Evolutionary conservation across 2,329 filamentous ascomycete species (phyloP).

Genomic region (Calonectria fujianensis): DNA sequence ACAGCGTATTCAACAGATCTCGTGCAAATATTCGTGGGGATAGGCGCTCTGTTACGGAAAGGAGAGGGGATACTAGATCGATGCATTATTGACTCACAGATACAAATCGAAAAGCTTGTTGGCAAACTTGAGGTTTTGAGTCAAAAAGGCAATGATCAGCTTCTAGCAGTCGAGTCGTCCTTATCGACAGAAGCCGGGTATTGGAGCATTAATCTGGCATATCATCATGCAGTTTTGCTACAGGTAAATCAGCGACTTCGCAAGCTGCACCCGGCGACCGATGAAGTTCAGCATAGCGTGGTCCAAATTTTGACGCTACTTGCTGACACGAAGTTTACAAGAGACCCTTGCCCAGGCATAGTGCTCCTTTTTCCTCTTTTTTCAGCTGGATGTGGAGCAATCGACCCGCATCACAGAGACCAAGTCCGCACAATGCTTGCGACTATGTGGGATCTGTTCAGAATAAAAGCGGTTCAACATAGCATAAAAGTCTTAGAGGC

Average conservation of each 20-base stretch:
- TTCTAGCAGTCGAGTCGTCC: not conserved
- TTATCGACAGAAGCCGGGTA: not conserved
- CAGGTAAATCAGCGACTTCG: conserved; percentile 28
- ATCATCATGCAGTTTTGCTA: conserved; percentile 19
- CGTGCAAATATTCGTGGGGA: conserved; percentile 8
- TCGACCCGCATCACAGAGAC: not conserved
- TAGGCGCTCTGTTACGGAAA: not conserved
- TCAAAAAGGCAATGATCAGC: not conserved
- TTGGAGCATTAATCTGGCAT: conserved; percentile 16
- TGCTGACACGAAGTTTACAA: not conserved
- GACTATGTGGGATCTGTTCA: conserved; percentile 15
- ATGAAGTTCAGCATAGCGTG: conserved; percentile 10
- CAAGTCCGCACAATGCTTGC: conserved; percentile 12
- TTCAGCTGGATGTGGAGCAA: conserved; percentile 30
- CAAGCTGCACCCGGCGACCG: not conserved
- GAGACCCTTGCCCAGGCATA: conserved; percentile 30
- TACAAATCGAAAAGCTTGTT: not conserved
- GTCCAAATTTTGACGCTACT: conserved; percentile 6
- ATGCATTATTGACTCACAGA: not conserved
- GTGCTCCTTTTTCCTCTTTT: conserved; percentile 30
- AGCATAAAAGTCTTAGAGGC: conserved; percentile 7
- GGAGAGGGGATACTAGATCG: not conserved
- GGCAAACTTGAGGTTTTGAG: not conserved
- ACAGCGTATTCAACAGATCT: conserved; percentile 21
- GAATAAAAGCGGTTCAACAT: conserved; percentile 16